Conservation (phyloP, 768 basidiomycete genomes). For the Naganishia kalamii region DNA sequence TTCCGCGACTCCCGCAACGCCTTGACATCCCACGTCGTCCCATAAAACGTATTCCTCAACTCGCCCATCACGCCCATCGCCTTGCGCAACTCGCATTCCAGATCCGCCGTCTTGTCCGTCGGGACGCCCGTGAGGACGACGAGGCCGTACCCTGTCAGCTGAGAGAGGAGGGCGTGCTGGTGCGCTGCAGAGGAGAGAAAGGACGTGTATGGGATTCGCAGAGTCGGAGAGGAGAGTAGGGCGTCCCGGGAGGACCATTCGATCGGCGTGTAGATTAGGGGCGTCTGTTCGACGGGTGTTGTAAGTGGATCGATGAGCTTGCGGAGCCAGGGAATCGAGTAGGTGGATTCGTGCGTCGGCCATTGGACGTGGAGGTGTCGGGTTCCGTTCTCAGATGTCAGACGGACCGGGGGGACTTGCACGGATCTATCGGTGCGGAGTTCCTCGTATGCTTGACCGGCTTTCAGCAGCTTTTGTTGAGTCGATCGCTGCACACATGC, state of each 20-base stretch:
- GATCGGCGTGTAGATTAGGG: slow-evolving; percentile 51
- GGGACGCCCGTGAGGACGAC: slow-evolving; percentile 69
- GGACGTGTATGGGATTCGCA: slow-evolving; percentile 57
- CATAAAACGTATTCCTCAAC: slow-evolving; percentile 82
- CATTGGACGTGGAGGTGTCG: slow-evolving; percentile 56
- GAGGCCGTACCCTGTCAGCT: slow-evolving; percentile 66
- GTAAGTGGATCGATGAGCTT: not conserved
- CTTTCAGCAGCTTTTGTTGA: slow-evolving; percentile 64
- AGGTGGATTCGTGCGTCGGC: slow-evolving; percentile 36
- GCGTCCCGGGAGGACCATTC: slow-evolving; percentile 53
- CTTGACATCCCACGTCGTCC: slow-evolving; percentile 78
- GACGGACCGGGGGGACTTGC: slow-evolving; percentile 48
- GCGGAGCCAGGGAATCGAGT: slow-evolving; percentile 19
- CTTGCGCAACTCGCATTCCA: slow-evolving; percentile 59
- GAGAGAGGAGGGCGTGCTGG: slow-evolving; percentile 59
- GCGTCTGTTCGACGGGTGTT: slow-evolving; percentile 13
- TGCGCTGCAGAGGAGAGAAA: slow-evolving; percentile 49
- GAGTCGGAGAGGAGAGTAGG: slow-evolving; percentile 48
- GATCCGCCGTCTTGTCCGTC: slow-evolving; percentile 55
- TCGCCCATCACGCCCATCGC: slow-evolving; percentile 67
- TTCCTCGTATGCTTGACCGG: slow-evolving; percentile 41
- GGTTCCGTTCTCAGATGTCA: slow-evolving; percentile 36
- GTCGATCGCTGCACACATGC: slow-evolving; percentile 71
- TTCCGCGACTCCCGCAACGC: slow-evolving; percentile 66
- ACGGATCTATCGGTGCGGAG: slow-evolving; percentile 58